A percentile compares a stretch with the other conserved stretches of the same genome.
Evolutionary conservation across 345 rosid species (phyloP).

Genomic region (Aurinia saxatilis): DNA sequence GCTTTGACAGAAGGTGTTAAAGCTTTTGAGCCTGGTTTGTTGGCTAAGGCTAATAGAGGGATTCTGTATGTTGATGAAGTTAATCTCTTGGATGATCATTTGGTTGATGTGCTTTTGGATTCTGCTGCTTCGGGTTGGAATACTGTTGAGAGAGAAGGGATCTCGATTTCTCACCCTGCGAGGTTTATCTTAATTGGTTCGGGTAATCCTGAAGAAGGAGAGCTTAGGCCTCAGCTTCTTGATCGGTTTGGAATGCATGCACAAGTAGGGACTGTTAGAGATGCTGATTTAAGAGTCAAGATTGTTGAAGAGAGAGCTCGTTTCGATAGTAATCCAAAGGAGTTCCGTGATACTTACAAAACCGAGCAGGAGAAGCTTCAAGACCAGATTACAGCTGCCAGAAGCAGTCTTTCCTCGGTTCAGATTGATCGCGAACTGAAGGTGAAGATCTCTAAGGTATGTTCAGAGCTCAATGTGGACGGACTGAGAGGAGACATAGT

Average conservation of each 20-base stretch:
- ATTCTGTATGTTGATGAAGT: conserved; percentile 96
- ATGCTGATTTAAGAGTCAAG: conserved; percentile 92
- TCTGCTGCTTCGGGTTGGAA: conserved; percentile 98
- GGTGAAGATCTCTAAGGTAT: conserved; percentile 92
- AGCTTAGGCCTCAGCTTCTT: conserved; percentile 89
- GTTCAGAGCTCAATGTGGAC: conserved; percentile 88
- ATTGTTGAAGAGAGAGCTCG: conserved; percentile 93
- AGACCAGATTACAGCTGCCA: conserved; percentile 63
- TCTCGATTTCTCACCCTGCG: conserved; percentile 93
- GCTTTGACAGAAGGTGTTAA: conserved; percentile 94
- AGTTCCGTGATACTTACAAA: conserved; percentile 70
- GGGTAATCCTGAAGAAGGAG: conserved; percentile 96
- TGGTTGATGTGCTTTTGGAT: conserved; percentile 91
- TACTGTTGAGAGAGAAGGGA: conserved; percentile 93
- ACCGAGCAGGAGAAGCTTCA: conserved; percentile 91
- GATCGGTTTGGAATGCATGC: conserved; percentile 98
- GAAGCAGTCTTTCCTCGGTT: conserved; percentile 59
- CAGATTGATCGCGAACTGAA: conserved; percentile 75
- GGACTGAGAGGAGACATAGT: conserved; percentile 96
- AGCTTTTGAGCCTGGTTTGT: conserved; percentile 97
- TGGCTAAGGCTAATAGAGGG: conserved; percentile 97
- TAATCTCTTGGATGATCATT: conserved; percentile 90
- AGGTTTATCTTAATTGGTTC: conserved; percentile 93
- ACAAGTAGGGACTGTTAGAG: conserved; percentile 89
- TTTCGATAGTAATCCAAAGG: conserved; percentile 84